These are phyloP conservation scores for Abelmoschus esculentus DNA, from an alignment of 345 rosid species.

Conservation along the genomic window DNA sequence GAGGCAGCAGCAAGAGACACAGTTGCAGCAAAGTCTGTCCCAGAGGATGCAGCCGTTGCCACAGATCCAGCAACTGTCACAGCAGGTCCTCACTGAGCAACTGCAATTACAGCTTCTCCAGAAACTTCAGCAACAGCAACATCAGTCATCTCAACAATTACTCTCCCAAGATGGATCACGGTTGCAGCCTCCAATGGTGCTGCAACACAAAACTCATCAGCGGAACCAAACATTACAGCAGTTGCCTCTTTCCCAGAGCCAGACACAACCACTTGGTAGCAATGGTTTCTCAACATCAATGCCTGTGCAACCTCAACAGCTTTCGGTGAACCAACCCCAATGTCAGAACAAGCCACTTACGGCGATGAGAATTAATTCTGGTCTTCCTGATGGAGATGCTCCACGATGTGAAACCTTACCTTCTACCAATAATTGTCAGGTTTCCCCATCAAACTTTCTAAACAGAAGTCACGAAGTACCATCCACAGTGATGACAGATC, in stretches of 20 bases:
- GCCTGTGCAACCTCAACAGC: not conserved
- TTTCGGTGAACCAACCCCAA: conserved; percentile 18
- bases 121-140: conserved; percentile 46
- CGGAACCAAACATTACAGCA: not conserved
- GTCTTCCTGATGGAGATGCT: conserved; percentile 77
- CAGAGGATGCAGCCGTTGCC: conserved; percentile 53
- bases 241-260: not conserved
- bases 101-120: conserved; percentile 66
- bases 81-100: conserved; percentile 67
- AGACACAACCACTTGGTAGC: conserved; percentile 44
- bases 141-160: conserved; percentile 47
- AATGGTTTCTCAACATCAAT: conserved; percentile 50
- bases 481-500: conserved; percentile 41
- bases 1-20: conserved; percentile 60
- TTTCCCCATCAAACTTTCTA: conserved; percentile 55
- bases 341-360: conserved; percentile 41
- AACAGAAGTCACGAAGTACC: conserved; percentile 61
- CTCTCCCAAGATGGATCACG: conserved; percentile 49
- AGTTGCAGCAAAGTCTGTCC: conserved; percentile 41
- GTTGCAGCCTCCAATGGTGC: conserved; percentile 55
- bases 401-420: conserved; percentile 99
- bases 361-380: conserved; percentile 51
- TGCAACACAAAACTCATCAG: not conserved
- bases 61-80: conserved; percentile 52
- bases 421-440: conserved; percentile 76